Conservation (phyloP, 495 filamentous ascomycete species). For the Penicillium soppii region DNA sequence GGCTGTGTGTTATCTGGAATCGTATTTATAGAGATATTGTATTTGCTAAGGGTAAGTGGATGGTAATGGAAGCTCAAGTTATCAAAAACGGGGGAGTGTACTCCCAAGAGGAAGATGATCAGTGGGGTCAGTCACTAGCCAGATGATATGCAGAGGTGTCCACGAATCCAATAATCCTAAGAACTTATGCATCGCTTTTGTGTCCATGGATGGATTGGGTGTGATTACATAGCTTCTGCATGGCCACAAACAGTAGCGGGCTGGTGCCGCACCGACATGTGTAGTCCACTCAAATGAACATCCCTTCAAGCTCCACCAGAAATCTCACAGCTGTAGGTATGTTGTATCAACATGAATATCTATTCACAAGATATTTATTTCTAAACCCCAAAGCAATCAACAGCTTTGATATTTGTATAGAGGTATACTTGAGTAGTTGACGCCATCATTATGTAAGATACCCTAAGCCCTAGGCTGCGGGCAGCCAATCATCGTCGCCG, state of each 20-base stretch:
- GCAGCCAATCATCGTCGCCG: constrained; percentile 2
- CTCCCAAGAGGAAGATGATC: neutral
- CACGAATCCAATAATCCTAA: neutral
- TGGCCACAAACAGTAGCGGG: neutral
- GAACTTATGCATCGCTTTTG: neutral
- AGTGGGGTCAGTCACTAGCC: neutral
- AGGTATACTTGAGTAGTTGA: constrained; percentile 3
- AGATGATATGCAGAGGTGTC: neutral
- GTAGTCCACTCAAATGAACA: constrained; percentile 3
- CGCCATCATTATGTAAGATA: constrained; percentile 11
- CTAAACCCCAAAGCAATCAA: too few species aligned
- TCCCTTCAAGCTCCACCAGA: neutral
- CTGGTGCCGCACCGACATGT: neutral
- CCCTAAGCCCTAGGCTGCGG: constrained; percentile 13
- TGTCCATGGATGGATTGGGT: constrained; percentile 1
- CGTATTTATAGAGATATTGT: neutral
- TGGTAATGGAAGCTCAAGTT: neutral
- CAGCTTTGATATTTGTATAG: neutral
- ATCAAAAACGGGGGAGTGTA: neutral
- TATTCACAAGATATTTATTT: too few species aligned
- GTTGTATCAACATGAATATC: too few species aligned
- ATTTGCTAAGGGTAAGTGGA: too few species aligned
- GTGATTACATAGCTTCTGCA: constrained; percentile 11
- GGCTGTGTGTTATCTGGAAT: neutral
- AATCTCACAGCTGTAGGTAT: too few species aligned